Evolutionary conservation across 2,329 filamentous ascomycete species (phyloP), one percentile per base, ranked within the genome.

Genomic region (Metarhizium humberi): DNA sequence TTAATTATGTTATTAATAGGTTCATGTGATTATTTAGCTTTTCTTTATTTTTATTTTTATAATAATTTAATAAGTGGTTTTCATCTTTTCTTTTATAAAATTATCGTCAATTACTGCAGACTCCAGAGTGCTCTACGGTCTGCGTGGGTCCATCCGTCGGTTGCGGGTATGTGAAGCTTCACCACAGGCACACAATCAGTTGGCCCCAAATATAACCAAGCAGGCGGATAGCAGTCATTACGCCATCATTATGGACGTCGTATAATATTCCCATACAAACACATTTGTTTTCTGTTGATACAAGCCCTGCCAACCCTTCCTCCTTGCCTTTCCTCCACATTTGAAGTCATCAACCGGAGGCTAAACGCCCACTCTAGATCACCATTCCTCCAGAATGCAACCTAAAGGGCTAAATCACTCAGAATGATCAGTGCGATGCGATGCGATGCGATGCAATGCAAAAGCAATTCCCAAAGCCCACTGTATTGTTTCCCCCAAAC

Each of bases 351-450:
- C 42, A 40, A 30, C 20, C 13, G 11, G 42, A 36, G 40, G 40
- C 34, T 16, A 47, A 20, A 34, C 48, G 32, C 48, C 42, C 34
- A 50, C n/a, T 20, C 8, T 18, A 50, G 40, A 45, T 38, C 51
- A 13, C 45, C 42, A 32, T 25, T 34, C 5, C 36, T 45, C 14
- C 46, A 29, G 20, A 52, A 55, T 49, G 32, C 29, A 49, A 47
- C 48, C n/a, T 20, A 42, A 18, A 55, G 14, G 55, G 34, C 30
- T 8, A 43, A 49, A 43, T 14, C 29, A 45, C 52, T 51, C 45
- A 36, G 25, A 56, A 54, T 59, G 43, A 55, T 56, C 56, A 60
- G 61, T 61, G 58, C 67, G 67, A 69, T 67, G 66, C 51, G 16
- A 25, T 25, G 25, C 25, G 4, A 25, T 25, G 25, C 25, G 25